Base-by-base conservation (phyloP, 2,329 filamentous ascomycete species). In the Fusarium xylarioides region DNA sequence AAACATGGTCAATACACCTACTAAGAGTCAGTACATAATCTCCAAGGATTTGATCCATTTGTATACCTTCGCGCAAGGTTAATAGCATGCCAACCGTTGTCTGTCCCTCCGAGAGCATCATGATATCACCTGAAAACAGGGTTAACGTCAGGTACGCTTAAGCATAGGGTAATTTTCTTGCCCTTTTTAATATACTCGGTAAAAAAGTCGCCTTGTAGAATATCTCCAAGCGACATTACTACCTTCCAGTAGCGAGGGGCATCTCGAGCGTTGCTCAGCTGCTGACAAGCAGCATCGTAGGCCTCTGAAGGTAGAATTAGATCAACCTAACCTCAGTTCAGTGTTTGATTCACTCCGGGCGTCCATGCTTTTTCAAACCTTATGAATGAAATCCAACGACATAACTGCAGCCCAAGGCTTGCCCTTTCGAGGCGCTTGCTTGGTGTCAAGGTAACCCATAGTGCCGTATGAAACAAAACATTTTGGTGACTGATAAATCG, bases 61-160 rank as follows among this genome's bases (percentile, higher is more conserved):
- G 23, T 80, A 57, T 84, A 89, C 94, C 95, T 74, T 94, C 88
- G 63, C 84, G 86, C 3, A 98, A 83, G 0, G 88, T 88, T 79
- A 94, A 95, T 6, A 92, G 86, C 75, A 93, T 93, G 77, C 95
- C 92, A 5, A 91, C 86, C 5, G 90, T 91, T 12, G 88, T 84
- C 37, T 88, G 88, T 18, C 94, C 95, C 80, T 95, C 89, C 0
- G 95, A 97, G 5, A 97, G 87, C 92, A 98, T 93, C 74, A 93
- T 81, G 54, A 97, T 85, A 78, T 94, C 91, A 10, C 94, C 94
- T 95, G 66, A 5, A 9, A 35, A 8, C 11, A 16, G 12, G 18
- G 26, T 57, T 30, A 53, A 26, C 37, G 21, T 67, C 38, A 61
- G 71, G 49, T 30, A 37, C 26, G 26, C 19, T 5, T 7, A 11